A percentile compares a stretch with the other conserved stretches of the same genome.
Evolutionary conservation across 1,284 basidiomycete species (phyloP).

Genomic region (Cutaneotrichosporon spelunceum): DNA sequence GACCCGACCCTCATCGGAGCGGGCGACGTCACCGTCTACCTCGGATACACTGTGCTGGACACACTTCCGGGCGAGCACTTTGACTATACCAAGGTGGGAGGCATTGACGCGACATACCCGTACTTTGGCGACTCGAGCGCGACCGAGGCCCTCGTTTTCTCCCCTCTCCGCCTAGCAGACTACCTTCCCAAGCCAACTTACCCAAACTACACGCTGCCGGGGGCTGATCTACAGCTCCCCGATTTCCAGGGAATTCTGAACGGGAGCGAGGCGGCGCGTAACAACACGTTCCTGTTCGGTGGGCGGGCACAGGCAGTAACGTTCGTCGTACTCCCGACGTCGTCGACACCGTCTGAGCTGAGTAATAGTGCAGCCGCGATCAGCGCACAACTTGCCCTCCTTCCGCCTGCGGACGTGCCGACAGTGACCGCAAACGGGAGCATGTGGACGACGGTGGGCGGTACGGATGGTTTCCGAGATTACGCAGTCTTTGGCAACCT

Average conservation of each 20-base stretch:
- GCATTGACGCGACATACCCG: not conserved
- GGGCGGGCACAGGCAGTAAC: not conserved
- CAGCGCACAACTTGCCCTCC: not conserved
- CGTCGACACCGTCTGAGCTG: conserved; percentile 21
- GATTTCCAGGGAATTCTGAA: conserved; percentile 15
- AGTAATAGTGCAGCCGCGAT: conserved; percentile 1
- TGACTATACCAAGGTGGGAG: not conserved
- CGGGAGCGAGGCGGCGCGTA: conserved; percentile 18
- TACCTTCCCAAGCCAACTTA: conserved; percentile 57
- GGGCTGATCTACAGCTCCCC: conserved; percentile 58
- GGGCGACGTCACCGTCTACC: conserved; percentile 7
- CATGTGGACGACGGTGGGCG: conserved; percentile 32
- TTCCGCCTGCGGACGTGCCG: not conserved
- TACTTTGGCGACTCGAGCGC: conserved; percentile 72
- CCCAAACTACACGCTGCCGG: conserved; percentile 75
- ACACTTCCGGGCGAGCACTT: not conserved
- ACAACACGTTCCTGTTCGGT: not conserved
- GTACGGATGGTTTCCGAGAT: conserved; percentile 36
- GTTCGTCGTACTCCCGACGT: conserved; percentile 2
- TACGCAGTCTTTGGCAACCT: conserved; percentile 36
- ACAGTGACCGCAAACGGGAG: not conserved
- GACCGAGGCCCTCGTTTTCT: conserved; percentile 72
- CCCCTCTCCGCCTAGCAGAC: conserved; percentile 58
- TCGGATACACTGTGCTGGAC: conserved; percentile 4
- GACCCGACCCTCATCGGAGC: not conserved